Evolutionary conservation across 2,329 filamentous ascomycete genomes (phyloP), one percentile per base, ranked within the genome.

Genomic region (Aspergillus sp.): DNA sequence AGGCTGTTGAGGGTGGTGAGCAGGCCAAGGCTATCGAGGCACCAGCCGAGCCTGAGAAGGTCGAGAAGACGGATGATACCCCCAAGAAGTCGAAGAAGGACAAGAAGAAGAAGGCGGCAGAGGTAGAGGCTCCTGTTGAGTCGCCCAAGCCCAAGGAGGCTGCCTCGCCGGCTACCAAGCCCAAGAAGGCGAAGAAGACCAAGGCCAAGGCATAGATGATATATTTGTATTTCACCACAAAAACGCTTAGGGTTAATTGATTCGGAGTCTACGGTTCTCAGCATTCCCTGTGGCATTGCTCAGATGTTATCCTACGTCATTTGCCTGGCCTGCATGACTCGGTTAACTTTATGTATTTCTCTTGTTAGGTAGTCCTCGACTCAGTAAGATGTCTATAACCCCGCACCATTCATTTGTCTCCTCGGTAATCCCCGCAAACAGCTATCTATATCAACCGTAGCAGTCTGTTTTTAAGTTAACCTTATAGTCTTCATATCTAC

Each of bases 31-130:
- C 67, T 8, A 59, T 69, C 43, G 73, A 73, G 62, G 68, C 70
- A 11, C 58, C 72, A n/a, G 59, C 37, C 33, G 49, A 19, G 37
- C 46, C 54, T 37, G 27, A 19, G 17, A 19, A 50, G 35, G 47
- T 58, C 12, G 61, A 68, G 31, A 65, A 65, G 53, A 55, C 56
- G 27, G 67, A 65, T 61, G 67, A 70, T 62, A 68, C 70, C 55
- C 66, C 70, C 12, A 73, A 52, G 39, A 72, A 74, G 57, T 57
- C 64, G 7, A 75, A 75, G 63, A 71, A 72, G 65, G 64, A 62
- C 56, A 70, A 70, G 64, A 70, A 70, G 66, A 51, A 35, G 46
- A 64, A 64, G 44, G 66, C 70, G 46, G 37, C 53, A 55, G 64
- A 66, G 25, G 47, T 46, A 15, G 25, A 56, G 39, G 40, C 50